Percentiles rank a stretch among this genome's conserved stretches.
phyloP scores from a whole-genome alignment of 257 asterid genomes.

The Solanum gandarillasii region DNA sequence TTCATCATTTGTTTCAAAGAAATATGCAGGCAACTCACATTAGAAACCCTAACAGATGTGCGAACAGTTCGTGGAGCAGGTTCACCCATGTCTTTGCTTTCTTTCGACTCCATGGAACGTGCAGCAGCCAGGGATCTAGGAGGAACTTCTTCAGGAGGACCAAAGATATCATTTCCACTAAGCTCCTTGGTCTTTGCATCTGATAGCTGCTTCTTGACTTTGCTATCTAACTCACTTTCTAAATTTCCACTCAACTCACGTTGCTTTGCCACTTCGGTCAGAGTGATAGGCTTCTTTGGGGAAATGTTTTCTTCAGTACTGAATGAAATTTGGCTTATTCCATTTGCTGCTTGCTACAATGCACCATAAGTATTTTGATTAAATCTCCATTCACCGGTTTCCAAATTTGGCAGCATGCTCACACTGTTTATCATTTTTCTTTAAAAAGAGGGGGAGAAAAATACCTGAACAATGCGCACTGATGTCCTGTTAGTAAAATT shows the following conservation, averaged over 20 bases:
- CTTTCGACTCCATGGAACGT: constrained; percentile 46
- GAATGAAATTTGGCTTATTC: constrained; percentile 91
- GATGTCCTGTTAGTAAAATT: constrained; percentile 57
- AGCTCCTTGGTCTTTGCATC: constrained; percentile 81
- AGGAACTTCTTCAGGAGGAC: constrained; percentile 73
- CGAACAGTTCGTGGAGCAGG: constrained; percentile 69
- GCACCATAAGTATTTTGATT: neutral
- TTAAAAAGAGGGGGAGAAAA: neutral
- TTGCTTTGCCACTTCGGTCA: constrained; percentile 87
- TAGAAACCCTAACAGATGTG: constrained; percentile 84
- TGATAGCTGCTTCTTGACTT: constrained; percentile 49
- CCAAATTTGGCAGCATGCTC: neutral
- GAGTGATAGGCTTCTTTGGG: constrained; percentile 70
- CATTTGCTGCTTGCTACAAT: constrained; percentile 70
- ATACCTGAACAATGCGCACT: constrained; percentile 89
- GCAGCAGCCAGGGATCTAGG: constrained; percentile 46
- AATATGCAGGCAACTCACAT: constrained; percentile 40
- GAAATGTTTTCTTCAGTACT: constrained; percentile 68
- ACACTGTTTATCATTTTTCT: neutral
- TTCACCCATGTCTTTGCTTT: constrained; percentile 53
- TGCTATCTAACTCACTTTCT: constrained; percentile 51
- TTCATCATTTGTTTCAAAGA: neutral
- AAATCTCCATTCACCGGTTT: neutral
- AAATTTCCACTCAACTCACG: constrained; percentile 86
- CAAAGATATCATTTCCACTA: constrained; percentile 81